Base-by-base conservation (phyloP, 192 early-diverging fungal genomes). In the Rhizophlyctis rosea region DNA sequence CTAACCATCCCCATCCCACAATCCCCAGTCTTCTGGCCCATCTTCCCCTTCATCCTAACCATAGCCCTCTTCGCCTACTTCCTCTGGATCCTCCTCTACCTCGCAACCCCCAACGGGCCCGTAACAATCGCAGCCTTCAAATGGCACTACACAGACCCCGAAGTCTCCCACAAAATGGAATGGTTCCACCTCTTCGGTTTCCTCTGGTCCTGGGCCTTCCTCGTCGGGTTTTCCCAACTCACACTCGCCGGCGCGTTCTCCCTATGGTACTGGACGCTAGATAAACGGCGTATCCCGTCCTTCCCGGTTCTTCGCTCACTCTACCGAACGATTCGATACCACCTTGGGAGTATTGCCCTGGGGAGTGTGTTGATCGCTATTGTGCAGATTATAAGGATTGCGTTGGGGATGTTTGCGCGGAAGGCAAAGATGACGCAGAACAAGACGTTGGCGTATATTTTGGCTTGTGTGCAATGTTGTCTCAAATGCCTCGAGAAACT, bases 101-200 rank as follows among this genome's bases (percentile, higher is more conserved):
- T n/a, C n/a, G n/a, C n/a, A n/a, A n/a, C n/a, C n/a, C n/a, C n/a
- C n/a, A n/a, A n/a, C n/a, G n/a, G n/a, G n/a, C n/a, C n/a, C n/a
- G n/a, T n/a, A n/a, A n/a, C n/a, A n/a, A n/a, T n/a, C n/a, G n/a
- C n/a, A n/a, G n/a, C n/a, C n/a, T n/a, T n/a, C n/a, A n/a, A n/a
- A n/a, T n/a, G n/a, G n/a, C n/a, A n/a, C n/a, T n/a, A n/a, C n/a
- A n/a, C n/a, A n/a, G 47, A 13, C 21, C 21, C 49, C 4, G 27
- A 50, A 50, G 13, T 32, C 5, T 24, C 4, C 49, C 4, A 55
- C 21, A 65, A 73, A 39, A 47, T 72, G 34, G 28, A 64, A 4
- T 53, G 65, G 34, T 80, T 71, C 55, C 79, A 81, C 57, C 32
- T 76, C 7, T 79, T 81, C 55, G 79, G 79, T 9, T 78, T 78